Evolutionary conservation across 108 stramenopile species (phyloP).

Genomic region (Stephanodiscus triporus): DNA sequence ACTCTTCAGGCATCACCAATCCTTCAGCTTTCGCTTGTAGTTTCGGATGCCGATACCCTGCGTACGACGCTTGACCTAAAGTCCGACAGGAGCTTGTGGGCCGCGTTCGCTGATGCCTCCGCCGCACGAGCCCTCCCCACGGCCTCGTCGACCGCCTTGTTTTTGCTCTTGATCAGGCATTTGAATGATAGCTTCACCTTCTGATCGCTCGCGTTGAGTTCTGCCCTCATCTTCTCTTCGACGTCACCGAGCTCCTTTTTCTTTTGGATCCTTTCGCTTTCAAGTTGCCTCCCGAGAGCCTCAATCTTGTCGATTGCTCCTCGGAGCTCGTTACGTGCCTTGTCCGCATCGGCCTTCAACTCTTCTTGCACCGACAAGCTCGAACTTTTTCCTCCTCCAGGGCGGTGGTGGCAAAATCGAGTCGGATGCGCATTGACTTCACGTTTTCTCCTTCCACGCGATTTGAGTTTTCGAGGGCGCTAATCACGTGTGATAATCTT

Average conservation of each 20-base stretch:
- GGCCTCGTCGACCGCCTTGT: constrained; percentile 27
- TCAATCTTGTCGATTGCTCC: constrained; percentile 11
- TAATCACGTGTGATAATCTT: constrained; percentile 10
- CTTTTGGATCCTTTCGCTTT: constrained; percentile 18
- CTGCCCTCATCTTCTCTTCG: constrained; percentile 30
- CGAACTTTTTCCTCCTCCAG: constrained; percentile 8
- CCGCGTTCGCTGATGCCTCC: constrained; percentile 20
- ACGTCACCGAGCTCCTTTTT: constrained; percentile 11
- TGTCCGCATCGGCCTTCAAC: constrained; percentile 4
- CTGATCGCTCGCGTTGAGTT: constrained; percentile 26
- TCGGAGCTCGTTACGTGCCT: neutral
- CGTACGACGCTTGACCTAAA: constrained; percentile 19
- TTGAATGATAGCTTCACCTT: constrained; percentile 33
- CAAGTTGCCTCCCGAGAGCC: constrained; percentile 10
- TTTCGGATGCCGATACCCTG: constrained; percentile 17
- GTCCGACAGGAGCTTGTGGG: constrained; percentile 23
- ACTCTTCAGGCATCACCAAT: neutral
- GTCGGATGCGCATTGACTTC: constrained; percentile 7
- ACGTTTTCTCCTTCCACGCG: constrained; percentile 8
- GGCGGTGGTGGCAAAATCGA: neutral
- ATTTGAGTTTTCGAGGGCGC: constrained; percentile 13
- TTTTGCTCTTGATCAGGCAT: constrained; percentile 13
- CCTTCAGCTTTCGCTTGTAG: constrained; percentile 9
- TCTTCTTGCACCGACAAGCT: neutral
- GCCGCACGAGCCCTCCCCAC: constrained; percentile 19